Conservation (phyloP, 2,329 filamentous ascomycete species). For the Talaromyces marneffei region DNA sequence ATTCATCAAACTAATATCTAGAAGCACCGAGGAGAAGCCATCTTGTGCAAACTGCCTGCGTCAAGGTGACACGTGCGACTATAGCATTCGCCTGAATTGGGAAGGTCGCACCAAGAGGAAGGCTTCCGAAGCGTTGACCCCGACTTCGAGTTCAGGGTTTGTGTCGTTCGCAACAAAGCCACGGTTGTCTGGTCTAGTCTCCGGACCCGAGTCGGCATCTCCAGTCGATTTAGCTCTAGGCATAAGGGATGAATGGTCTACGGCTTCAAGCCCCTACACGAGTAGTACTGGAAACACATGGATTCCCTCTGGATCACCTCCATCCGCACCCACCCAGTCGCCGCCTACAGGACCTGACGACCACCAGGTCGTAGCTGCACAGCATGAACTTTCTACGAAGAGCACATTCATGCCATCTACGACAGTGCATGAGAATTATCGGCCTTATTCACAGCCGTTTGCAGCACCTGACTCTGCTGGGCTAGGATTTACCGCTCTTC, state of each 20-base stretch:
- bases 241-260: conserved; percentile 7
- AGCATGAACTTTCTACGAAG: neutral
- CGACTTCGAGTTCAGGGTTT: conserved; percentile 22
- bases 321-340: conserved; percentile 5
- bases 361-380: neutral
- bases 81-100: conserved; percentile 77
- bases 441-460: neutral
- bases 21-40: conserved; percentile 67
- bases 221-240: neutral
- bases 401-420: neutral
- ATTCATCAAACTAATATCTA: neutral
- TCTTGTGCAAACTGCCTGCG: conserved; percentile 66
- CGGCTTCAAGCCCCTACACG: conserved; percentile 5
- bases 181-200: neutral
- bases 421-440: conserved; percentile 1
- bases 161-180: neutral
- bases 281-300: conserved; percentile 1
- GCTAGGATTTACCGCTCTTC: conserved; percentile 19
- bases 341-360: conserved; percentile 3
- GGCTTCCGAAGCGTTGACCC: conserved; percentile 31
- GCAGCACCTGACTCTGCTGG: neutral
- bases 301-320: conserved; percentile 3
- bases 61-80: conserved; percentile 69
- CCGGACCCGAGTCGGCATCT: neutral
- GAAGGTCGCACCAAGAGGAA: conserved; percentile 63